Evolutionary conservation across 441 rosid species (phyloP).

Genomic region (Daphne laureola): DNA sequence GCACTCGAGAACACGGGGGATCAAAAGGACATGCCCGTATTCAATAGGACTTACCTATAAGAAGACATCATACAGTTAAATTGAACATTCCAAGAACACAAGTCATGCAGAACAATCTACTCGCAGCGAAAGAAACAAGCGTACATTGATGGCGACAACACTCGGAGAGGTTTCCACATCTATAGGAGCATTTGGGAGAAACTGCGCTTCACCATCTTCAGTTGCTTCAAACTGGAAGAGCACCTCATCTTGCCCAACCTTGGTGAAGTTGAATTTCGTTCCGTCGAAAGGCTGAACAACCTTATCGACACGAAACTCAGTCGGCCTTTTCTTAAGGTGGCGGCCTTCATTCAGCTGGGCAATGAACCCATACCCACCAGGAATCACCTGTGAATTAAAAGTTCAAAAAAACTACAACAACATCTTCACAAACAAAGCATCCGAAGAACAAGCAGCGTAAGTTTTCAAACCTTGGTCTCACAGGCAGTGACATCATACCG

Average conservation of each 20-base stretch:
- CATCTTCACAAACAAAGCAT: slow-evolving; percentile 4
- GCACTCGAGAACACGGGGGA: slow-evolving; percentile 82
- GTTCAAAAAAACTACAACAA: neutral
- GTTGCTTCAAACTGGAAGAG: slow-evolving; percentile 87
- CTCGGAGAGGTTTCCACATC: slow-evolving; percentile 73
- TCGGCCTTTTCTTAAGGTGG: slow-evolving; percentile 91
- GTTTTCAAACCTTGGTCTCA: slow-evolving; percentile 63
- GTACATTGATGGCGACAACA: slow-evolving; percentile 88
- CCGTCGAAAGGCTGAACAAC: slow-evolving; percentile 89
- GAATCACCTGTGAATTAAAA: slow-evolving; percentile 47
- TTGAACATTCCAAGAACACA: neutral
- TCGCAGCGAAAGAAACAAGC: neutral
- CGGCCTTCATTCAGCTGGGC: slow-evolving; percentile 97
- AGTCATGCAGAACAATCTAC: too few relatives aligned
- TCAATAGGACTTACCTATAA: slow-evolving; percentile 95
- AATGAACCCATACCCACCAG: slow-evolving; percentile 68
- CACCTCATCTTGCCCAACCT: slow-evolving; percentile 91
- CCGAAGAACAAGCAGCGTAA: neutral
- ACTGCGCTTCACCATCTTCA: slow-evolving; percentile 59
- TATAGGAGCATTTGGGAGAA: slow-evolving; percentile 59
- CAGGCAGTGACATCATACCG: slow-evolving; percentile 96
- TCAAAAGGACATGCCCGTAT: slow-evolving; percentile 91
- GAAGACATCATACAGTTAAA: neutral
- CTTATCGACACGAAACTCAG: slow-evolving; percentile 83
- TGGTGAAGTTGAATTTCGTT: slow-evolving; percentile 85